Percentiles rank a stretch among this genome's conserved stretches.
phyloP scores from a whole-genome alignment of 306 rosid genomes.

The Geum urbanum region DNA sequence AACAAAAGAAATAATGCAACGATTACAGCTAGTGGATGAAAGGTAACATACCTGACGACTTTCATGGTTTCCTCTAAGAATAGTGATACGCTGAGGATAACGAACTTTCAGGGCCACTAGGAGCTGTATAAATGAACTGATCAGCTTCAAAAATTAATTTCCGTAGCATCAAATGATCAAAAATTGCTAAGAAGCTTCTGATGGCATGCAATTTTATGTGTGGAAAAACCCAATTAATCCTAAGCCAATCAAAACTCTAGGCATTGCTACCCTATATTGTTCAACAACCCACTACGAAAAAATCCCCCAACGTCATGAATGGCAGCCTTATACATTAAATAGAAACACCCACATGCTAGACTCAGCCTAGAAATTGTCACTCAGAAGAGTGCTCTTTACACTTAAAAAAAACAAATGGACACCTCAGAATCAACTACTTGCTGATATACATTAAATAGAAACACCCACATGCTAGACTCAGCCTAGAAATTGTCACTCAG shows the following conservation, averaged over 20 bases:
- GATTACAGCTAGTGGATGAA: not conserved
- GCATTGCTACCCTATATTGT: not conserved
- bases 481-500: not conserved
- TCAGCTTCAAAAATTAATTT: conserved; percentile 21
- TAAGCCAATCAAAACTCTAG: too few relatives aligned
- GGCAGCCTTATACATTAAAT: not conserved
- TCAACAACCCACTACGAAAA: not conserved
- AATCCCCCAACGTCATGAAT: not conserved
- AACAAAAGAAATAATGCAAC: conserved; percentile 3
- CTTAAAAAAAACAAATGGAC: not conserved
- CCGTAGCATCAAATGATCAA: conserved; percentile 5
- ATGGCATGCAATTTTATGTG: not conserved
- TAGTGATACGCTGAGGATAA: conserved; percentile 89
- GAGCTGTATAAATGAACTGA: conserved; percentile 56
- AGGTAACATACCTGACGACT: conserved; percentile 82
- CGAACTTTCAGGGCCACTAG: conserved; percentile 94
- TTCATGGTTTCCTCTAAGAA: conserved; percentile 99
- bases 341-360: not conserved
- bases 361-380: not conserved
- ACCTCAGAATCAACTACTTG: not conserved
- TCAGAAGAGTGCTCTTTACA: not conserved
- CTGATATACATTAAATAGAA: not conserved
- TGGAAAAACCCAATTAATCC: too few relatives aligned
- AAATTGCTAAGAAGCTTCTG: not conserved
- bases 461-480: not conserved